Percentiles rank a stretch among this genome's conserved stretches.
Evolutionary conservation across 106 monocot genomes (phyloP).

Genomic region (Dendrobium catenatum): DNA sequence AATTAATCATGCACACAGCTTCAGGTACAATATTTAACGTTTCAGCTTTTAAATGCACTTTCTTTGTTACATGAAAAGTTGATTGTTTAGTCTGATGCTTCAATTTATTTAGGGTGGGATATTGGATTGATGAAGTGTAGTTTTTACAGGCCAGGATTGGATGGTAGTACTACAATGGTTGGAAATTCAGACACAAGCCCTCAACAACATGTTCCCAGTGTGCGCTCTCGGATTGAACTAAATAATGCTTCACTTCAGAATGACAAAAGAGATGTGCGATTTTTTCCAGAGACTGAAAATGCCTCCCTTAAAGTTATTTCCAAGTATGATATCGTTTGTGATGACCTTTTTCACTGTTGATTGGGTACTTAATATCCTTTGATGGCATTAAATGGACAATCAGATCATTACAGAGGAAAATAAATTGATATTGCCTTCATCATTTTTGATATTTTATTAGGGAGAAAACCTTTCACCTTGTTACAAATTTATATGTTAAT

Average conservation of each 20-base stretch:
- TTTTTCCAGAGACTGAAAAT: constrained; percentile 21
- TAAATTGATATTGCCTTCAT: background rate
- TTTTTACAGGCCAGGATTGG: constrained; percentile 38
- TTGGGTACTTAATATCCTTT: background rate
- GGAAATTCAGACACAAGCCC: constrained; percentile 26
- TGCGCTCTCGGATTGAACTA: constrained; percentile 38
- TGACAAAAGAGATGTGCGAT: constrained; percentile 34
- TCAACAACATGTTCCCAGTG: constrained; percentile 24
- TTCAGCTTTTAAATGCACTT: background rate
- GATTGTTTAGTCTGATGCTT: background rate
- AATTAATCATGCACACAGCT: constrained; percentile 19
- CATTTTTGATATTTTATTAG: background rate
- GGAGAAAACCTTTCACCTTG: background rate
- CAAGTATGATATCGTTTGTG: constrained; percentile 27
- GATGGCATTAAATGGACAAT: background rate
- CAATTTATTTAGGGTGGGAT: background rate
- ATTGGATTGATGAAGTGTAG: background rate
- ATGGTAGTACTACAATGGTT: constrained; percentile 2
- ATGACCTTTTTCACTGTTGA: background rate
- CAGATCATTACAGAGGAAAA: background rate
- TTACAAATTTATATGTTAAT: background rate
- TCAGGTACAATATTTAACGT: constrained; percentile 27
- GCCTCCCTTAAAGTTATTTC: constrained; percentile 19
- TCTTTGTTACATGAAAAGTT: background rate
- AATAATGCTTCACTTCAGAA: constrained; percentile 24